Base-by-base conservation (phyloP, 163 green algal genomes). In the Chlamydomonas reinhardtii region DNA sequence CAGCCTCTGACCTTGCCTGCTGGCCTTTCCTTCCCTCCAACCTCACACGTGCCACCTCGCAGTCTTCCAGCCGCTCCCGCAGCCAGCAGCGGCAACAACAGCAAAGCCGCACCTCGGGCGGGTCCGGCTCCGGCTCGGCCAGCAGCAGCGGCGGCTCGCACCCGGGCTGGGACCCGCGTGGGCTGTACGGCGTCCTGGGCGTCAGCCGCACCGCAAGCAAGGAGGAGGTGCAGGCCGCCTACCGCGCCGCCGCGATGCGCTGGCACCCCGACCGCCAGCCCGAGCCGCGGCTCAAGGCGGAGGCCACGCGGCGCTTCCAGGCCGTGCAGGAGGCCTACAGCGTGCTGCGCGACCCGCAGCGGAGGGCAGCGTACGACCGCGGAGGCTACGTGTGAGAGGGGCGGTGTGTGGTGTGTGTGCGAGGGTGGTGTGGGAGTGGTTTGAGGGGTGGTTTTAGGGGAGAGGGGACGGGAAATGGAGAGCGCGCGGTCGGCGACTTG, bases 291-390 rank as follows among this genome's bases (percentile, higher is more conserved):
- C 48, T 56, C 48, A 56, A 56, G 48, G 48, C 48, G 12, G 48
- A 56, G 48, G 9, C 6, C 48, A 56, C 48, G 12, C 48, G 48
- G 12, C 48, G 48, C 48, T 56, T 56, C 48, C 62, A 87, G 48
- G 20, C 84, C 11, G 32, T 92, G 0, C 82, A 91, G 37, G 88
- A 95, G 69, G 92, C 92, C 2, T 96, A 94, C 74, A 43, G 70
- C 24, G 75, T 93, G 62, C 91, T 96, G 68, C 64, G 93, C 0
- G 89, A 95, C 69, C 62, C 83, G 0, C 48, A 25, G 17, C 87
- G 77, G 52, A 75, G 93, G 0, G 70, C 75, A 0, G 61, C 89
- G 37, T 95, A 97, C 56, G 89, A 96, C 64, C 71, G 59, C 2
- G 34, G 48, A 9, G 48, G 48, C 48, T 56, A 56, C 48, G 48